Base-by-base conservation (phyloP, 2,329 filamentous ascomycete genomes). In the Neospermospora avenae region DNA sequence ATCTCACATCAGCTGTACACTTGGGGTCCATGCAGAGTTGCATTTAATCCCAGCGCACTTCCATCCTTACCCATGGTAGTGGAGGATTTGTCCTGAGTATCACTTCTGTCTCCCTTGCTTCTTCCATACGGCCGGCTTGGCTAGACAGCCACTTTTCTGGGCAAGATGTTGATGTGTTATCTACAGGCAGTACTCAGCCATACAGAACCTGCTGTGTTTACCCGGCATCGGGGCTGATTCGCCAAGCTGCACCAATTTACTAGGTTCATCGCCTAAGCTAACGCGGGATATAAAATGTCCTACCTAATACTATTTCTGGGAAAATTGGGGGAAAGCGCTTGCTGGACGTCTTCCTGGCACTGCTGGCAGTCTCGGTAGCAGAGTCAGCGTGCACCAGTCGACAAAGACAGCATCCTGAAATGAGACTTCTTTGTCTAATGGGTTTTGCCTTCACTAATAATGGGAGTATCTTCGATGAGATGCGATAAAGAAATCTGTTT, bases 151-250 rank as follows among this genome's bases (percentile, higher is more conserved):
- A 49, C 46, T 5, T 39, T 51, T 22, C 55, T 57, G 35, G 45
- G 55, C 55, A 42, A 49, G 34, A 57, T 31, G 20, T 57, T 20
- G 39, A 57, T 41, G 35, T 42, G 45, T 49, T 41, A 42, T 57
- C 28, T 31, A 51, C 16, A n/a, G 24, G n/a, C 39, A 20, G 11
- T 22, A 28, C 42, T 14, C n/a, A 57, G 45, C 55, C 55, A 57
- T 42, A 49, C 44, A 57, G 18, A 51, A 18, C 13, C 45, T 20
- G 45, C 13, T 57, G 55, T 39, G 49, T 57, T 57, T 57, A 57
- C 35, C 55, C 55, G 55, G 55, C 55, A 51, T 57, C 55, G 55
- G 55, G 55, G 55, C 55, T 57, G 45, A 51, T 57, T 57, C 45
- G 44, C 42, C 55, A 45, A 57, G 45, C 28, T 14, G 24, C 55